Base-by-base conservation (phyloP, 2,329 filamentous ascomycete genomes). In the Mycogone perniciosa region DNA sequence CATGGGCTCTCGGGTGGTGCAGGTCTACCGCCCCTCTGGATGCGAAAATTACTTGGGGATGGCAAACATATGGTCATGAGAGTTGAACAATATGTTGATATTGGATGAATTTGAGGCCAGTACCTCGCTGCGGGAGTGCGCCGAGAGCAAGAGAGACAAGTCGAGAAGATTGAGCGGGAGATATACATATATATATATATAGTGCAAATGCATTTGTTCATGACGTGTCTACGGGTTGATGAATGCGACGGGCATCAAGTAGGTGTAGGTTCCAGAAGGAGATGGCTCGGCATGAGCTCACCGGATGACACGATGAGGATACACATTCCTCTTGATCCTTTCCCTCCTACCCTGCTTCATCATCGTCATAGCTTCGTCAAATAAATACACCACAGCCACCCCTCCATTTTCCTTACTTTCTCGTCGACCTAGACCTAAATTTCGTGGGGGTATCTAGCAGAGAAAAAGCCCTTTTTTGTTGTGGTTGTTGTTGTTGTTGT, bases 131-230 rank as follows among this genome's bases (percentile, higher is more conserved):
- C 20, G 20, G 20, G 20, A 20, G 34, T 48, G 13, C 27, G 42
- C 33, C 33, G 33, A 11, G 33, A 35, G 7, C 33, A 35, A 35
- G 33, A 35, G 20, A 35, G 33, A 13, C 11, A 20, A 43, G 40
- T 26, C 11, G 11, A 43, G 20, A 43, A 43, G 40, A 30, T 7
- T 11, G 40, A 10, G 40, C 27, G 27, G n/a, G 5, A 29, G 13
- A 39, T 27, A 34, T 20, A 20, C 9, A 43, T 27, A 27, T 27
- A 27, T 27, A 41, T 20, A 27, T 26, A 30, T 49, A 52, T 52
- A 51, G 27, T 38, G 13, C 5, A 39, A 46, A 42, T 43, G 29
- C 44, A 46, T 35, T 43, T 46, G 29, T 29, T 43, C 13, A 44
- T 11, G 39, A 41, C 31, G 26, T 56, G 26, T 40, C 31, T 6